Percentiles rank a stretch among this genome's conserved stretches.
Evolutionary conservation across 1,284 basidiomycete species (phyloP).

Genomic region (Ganoderma sinense): DNA sequence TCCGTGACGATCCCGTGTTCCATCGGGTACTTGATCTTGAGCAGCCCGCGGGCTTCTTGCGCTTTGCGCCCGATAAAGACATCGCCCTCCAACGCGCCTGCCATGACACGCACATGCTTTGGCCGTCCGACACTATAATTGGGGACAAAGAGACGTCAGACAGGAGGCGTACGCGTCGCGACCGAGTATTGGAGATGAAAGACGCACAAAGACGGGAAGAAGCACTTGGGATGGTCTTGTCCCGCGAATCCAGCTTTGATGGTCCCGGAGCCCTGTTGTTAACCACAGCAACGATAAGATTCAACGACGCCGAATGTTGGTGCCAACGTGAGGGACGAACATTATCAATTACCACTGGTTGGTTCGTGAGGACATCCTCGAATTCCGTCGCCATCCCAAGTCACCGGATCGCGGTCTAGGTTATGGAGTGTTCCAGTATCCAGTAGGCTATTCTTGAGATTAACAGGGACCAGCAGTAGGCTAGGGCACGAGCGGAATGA

Average conservation of each 20-base stretch:
- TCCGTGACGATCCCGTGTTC: slow-evolving; percentile 94
- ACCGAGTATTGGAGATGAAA: slow-evolving; percentile 45
- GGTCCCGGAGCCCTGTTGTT: slow-evolving; percentile 87
- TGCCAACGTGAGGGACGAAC: slow-evolving; percentile 52
- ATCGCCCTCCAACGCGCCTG: slow-evolving; percentile 92
- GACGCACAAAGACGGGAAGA: slow-evolving; percentile 97
- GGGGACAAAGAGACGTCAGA: slow-evolving; percentile 26
- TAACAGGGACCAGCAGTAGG: slow-evolving; percentile 17
- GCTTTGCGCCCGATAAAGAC: slow-evolving; percentile 93
- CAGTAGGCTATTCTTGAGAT: slow-evolving; percentile 11
- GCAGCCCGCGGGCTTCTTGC: slow-evolving; percentile 91
- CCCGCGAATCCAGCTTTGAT: slow-evolving; percentile 99
- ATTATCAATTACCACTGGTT: slow-evolving; percentile 97
- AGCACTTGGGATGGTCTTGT: slow-evolving; percentile 97
- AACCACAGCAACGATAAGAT: neutral
- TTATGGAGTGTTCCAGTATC: slow-evolving; percentile 11
- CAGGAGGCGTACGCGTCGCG: slow-evolving; percentile 36
- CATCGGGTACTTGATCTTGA: slow-evolving; percentile 99
- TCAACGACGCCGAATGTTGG: no score
- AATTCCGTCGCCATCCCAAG: slow-evolving; percentile 75
- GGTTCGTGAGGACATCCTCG: slow-evolving; percentile 91
- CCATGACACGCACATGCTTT: slow-evolving; percentile 97
- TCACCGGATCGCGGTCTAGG: slow-evolving; percentile 7
- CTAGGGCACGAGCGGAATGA: slow-evolving; percentile 16
- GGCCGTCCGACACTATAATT: slow-evolving; percentile 86